phyloP scores from a whole-genome alignment of 257 asterid species.

The Linaria vulgaris region DNA sequence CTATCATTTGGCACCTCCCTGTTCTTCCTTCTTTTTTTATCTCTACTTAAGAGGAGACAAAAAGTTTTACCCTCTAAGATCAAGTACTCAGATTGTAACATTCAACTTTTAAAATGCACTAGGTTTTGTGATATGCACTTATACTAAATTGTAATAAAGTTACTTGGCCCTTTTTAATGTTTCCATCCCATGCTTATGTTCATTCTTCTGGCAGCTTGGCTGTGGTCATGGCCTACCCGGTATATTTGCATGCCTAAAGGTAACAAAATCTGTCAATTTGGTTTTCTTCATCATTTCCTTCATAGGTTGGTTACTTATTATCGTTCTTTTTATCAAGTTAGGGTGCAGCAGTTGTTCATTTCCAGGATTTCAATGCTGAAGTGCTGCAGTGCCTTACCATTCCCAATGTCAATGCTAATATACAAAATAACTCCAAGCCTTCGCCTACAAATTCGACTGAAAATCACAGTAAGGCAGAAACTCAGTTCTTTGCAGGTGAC shows the following conservation, averaged over 20 bases:
- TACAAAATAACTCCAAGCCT: constrained; percentile 33
- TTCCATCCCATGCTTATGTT: constrained; percentile 13
- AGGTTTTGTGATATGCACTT: not conserved
- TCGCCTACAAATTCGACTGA: constrained; percentile 23
- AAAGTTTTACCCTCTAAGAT: too few relatives aligned
- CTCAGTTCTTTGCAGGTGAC: constrained; percentile 91
- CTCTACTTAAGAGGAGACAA: too few relatives aligned
- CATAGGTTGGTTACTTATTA: not conserved
- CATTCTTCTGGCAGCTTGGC: constrained; percentile 70
- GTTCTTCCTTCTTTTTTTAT: too few relatives aligned
- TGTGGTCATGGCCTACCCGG: constrained; percentile 99
- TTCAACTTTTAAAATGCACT: too few relatives aligned
- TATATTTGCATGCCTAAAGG: constrained; percentile 74
- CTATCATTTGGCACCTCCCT: too few relatives aligned
- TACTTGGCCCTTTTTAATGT: constrained; percentile 4
- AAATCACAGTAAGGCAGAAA: constrained; percentile 30
- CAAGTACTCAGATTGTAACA: too few relatives aligned
- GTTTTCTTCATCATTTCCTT: constrained; percentile 15
- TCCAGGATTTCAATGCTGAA: constrained; percentile 95
- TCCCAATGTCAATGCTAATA: constrained; percentile 77
- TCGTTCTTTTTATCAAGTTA: constrained; percentile 26
- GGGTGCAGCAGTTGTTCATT: constrained; percentile 82
- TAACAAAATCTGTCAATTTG: constrained; percentile 26
- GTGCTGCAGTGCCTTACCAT: constrained; percentile 80
- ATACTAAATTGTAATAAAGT: not conserved